A percentile compares a stretch with the other conserved stretches of the same genome.
phyloP scores from a whole-genome alignment of 352 stramenopile genomes.

The Pythium sp. region DNA sequence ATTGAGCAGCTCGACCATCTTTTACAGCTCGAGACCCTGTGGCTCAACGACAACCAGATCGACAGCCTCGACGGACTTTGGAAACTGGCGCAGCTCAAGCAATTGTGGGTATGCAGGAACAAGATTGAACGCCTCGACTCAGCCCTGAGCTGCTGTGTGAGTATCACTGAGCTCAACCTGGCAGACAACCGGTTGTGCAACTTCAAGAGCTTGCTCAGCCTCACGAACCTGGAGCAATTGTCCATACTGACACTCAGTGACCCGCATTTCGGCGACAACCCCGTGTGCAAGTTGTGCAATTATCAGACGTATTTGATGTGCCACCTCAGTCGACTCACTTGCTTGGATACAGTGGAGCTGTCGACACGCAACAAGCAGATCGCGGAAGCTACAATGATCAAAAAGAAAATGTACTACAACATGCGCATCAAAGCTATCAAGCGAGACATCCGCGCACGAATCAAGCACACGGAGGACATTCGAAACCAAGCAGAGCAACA shows the following conservation, averaged over 20 bases:
- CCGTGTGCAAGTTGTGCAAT: constrained; percentile 90
- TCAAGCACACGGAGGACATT: constrained; percentile 45
- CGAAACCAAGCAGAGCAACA: constrained; percentile 48
- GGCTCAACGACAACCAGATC: constrained; percentile 82
- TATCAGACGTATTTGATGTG: constrained; percentile 92
- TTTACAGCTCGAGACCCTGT: constrained; percentile 64
- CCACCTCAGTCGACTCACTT: constrained; percentile 66
- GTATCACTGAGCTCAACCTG: constrained; percentile 82
- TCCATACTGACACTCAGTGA: constrained; percentile 73
- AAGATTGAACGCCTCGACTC: constrained; percentile 66
- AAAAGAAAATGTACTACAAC: constrained; percentile 96
- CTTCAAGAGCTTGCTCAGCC: constrained; percentile 84
- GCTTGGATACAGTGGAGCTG: constrained; percentile 76
- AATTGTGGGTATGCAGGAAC: constrained; percentile 81
- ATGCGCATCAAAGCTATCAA: constrained; percentile 92
- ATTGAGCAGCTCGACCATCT: constrained; percentile 61
- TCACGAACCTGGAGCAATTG: constrained; percentile 70
- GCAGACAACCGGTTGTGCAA: constrained; percentile 77
- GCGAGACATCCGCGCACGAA: constrained; percentile 59
- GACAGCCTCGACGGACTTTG: constrained; percentile 53
- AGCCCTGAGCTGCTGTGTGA: constrained; percentile 46
- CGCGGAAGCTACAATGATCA: constrained; percentile 89
- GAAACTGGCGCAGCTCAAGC: constrained; percentile 42
- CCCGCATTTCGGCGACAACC: constrained; percentile 89
- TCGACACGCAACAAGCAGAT: constrained; percentile 82